Conservation (phyloP, 352 stramenopile species). For the Plasmopara halstedii region DNA sequence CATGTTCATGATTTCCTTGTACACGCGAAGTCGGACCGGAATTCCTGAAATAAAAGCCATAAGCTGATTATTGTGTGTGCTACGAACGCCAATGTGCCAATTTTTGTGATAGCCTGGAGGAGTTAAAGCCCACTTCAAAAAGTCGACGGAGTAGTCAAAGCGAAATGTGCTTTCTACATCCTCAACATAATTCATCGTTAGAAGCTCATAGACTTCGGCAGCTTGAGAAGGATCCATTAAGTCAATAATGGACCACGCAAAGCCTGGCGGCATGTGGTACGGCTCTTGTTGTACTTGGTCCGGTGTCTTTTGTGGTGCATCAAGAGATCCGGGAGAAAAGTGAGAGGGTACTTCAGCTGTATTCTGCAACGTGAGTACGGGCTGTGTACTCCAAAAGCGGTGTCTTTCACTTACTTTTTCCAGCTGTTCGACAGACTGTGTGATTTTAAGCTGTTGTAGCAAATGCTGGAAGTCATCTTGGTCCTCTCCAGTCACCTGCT, state of each 20-base stretch:
- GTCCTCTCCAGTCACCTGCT: too few relatives aligned
- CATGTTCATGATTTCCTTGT: conserved; percentile 53
- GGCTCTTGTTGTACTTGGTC: conserved; percentile 90
- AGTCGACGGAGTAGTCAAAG: conserved; percentile 87
- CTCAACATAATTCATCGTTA: conserved; percentile 99
- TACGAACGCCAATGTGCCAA: conserved; percentile 95
- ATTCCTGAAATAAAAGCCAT: conserved; percentile 98
- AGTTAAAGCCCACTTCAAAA: conserved; percentile 90
- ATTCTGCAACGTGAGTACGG: conserved; percentile 69
- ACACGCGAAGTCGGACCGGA: conserved; percentile 83
- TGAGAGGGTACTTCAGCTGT: conserved; percentile 70
- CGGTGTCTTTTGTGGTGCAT: conserved; percentile 85
- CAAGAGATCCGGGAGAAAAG: conserved; percentile 92
- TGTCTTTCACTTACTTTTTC: too few relatives aligned
- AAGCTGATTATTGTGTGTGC: conserved; percentile 89
- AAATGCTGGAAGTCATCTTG: conserved; percentile 67
- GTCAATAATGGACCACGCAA: conserved; percentile 92
- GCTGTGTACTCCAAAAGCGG: conserved; percentile 90
- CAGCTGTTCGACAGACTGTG: conserved; percentile 9
- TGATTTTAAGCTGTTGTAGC: conserved; percentile 51
- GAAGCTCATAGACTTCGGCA: conserved; percentile 95
- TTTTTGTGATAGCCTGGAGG: conserved; percentile 90
- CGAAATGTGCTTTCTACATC: conserved; percentile 99
- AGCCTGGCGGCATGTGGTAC: conserved; percentile 95
- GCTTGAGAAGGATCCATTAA: conserved; percentile 70